phyloP scores from a whole-genome alignment of 495 filamentous ascomycete species.

The Evansstolkia leycettana region DNA sequence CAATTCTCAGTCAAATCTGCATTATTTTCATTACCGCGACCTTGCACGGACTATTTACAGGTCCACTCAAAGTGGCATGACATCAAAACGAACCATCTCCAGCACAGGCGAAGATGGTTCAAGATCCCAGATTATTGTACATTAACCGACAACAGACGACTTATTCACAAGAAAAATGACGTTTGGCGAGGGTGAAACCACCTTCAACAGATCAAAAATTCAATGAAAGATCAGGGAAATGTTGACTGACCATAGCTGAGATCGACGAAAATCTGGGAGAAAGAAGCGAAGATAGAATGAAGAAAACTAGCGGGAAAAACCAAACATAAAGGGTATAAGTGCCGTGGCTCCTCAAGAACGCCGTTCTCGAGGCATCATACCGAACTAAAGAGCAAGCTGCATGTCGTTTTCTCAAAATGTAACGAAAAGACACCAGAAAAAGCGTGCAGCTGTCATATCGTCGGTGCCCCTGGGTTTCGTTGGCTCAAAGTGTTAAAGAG shows the following conservation, averaged over 20 bases:
- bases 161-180: slow-evolving; percentile 7
- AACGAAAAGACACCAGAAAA: background rate
- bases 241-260: background rate
- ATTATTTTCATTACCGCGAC: slow-evolving; percentile 17
- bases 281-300: slow-evolving; percentile 2
- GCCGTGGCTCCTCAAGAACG: slow-evolving; percentile 21
- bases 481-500: slow-evolving; percentile 51
- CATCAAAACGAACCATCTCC: slow-evolving; percentile 2
- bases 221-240: background rate
- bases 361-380: slow-evolving; percentile 16
- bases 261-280: slow-evolving; percentile 2
- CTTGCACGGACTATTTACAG: slow-evolving; percentile 22
- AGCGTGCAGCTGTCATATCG: slow-evolving; percentile 19
- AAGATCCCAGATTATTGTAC: slow-evolving; percentile 12
- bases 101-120: slow-evolving; percentile 2
- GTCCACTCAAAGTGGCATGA: slow-evolving; percentile 10
- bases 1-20: slow-evolving; percentile 1
- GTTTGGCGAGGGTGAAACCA: background rate
- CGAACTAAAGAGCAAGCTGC: slow-evolving; percentile 6
- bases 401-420: slow-evolving; percentile 7
- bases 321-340: slow-evolving; percentile 26
- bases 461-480: slow-evolving; percentile 22
- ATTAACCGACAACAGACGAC: slow-evolving; percentile 4
- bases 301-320: slow-evolving; percentile 8
- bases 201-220: too few species aligned